A percentile compares a stretch with the other conserved stretches of the same genome.
These are phyloP conservation scores for Dioscorea dumetorum DNA, from an alignment of 106 monocot genomes.

Conservation along the genomic window DNA sequence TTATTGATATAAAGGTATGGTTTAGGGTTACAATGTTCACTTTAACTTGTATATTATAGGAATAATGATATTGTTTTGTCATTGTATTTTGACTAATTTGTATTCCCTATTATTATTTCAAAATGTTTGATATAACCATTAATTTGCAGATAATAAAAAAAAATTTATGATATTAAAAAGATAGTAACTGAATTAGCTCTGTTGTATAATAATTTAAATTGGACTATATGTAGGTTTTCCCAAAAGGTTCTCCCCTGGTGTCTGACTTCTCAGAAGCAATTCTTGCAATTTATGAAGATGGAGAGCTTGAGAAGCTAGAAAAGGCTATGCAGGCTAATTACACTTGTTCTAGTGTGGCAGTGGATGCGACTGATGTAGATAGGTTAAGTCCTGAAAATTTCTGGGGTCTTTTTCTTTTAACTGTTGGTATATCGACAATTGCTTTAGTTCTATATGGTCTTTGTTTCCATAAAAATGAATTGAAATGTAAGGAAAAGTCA, in stretches of 20 bases:
- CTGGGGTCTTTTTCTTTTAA: slow-evolving; percentile 5
- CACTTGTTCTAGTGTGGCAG: not conserved
- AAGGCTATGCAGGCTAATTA: slow-evolving; percentile 1
- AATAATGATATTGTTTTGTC: too few species aligned
- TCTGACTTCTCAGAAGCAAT: slow-evolving; percentile 5
- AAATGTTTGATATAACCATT: too few species aligned
- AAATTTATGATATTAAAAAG: too few species aligned
- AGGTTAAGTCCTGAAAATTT: slow-evolving; percentile 1
- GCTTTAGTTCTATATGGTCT: not conserved
- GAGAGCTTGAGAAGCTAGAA: slow-evolving; percentile 6
- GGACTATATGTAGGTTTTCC: not conserved
- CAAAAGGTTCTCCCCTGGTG: slow-evolving; percentile 5
- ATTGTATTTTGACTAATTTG: too few species aligned
- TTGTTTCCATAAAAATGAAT: not conserved
- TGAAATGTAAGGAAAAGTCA: not conserved
- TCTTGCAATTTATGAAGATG: not conserved
- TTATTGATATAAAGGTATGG: too few species aligned
- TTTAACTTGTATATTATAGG: too few species aligned
- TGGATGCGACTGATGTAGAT: not conserved
- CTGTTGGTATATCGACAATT: not conserved
- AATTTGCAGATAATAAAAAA: too few species aligned
- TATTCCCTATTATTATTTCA: too few species aligned
- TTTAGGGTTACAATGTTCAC: too few species aligned
- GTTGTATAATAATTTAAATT: too few species aligned
- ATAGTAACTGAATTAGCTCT: too few species aligned